Evolutionary conservation across 495 filamentous ascomycete species (phyloP).

Genomic region (Xylaria grammica): DNA sequence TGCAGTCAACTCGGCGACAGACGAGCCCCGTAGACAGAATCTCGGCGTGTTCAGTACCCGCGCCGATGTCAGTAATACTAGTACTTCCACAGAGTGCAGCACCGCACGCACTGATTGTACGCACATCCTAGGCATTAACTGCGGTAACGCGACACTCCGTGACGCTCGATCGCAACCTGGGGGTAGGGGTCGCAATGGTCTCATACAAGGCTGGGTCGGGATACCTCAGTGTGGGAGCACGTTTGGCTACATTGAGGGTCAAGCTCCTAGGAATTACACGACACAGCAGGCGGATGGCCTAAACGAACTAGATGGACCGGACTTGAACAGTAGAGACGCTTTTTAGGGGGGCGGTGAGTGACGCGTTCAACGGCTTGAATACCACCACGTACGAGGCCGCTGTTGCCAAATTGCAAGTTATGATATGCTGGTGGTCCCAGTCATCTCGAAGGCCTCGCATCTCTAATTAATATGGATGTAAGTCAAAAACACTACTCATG

Average conservation of each 20-base stretch:
- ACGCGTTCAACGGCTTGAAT: not conserved
- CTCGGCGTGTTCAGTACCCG: not conserved
- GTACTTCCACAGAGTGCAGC: not conserved
- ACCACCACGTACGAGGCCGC: not conserved
- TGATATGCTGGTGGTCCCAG: not conserved
- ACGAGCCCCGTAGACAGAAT: not conserved
- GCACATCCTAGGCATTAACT: not conserved
- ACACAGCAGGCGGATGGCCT: not conserved
- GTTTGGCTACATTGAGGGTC: constrained; percentile 40
- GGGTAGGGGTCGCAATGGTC: not conserved
- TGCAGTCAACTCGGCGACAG: not conserved
- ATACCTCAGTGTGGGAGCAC: not conserved
- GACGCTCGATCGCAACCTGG: not conserved
- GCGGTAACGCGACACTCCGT: not conserved
- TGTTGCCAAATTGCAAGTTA: not conserved
- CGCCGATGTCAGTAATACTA: not conserved
- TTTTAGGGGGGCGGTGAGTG: not conserved
- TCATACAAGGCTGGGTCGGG: not conserved
- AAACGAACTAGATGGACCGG: too few species aligned
- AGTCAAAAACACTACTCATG: not conserved
- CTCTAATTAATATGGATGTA: not conserved
- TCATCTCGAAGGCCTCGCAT: constrained; percentile 25
- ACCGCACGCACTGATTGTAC: not conserved
- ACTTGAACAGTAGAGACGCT: not conserved
- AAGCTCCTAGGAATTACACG: constrained; percentile 8